These are phyloP conservation scores for Mariannaea elegans DNA, from an alignment of 2,329 filamentous ascomycete genomes.

Conservation along the genomic window DNA sequence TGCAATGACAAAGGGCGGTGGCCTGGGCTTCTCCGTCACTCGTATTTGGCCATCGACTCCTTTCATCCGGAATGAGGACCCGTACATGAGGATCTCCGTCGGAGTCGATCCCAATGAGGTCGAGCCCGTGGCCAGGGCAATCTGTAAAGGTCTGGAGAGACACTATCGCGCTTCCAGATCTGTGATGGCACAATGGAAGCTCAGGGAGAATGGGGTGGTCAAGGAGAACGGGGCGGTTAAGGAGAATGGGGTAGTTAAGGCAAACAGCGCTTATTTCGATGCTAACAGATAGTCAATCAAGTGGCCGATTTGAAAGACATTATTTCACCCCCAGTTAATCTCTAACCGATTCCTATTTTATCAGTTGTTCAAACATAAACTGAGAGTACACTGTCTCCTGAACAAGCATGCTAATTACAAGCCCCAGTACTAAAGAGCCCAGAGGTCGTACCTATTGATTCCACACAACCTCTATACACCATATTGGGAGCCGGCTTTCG, in stretches of 20 bases:
- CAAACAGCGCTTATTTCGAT: no score
- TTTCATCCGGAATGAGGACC: slow-evolving; percentile 28
- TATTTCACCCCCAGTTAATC: no score
- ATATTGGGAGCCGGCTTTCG: no score
- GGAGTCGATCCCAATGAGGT: slow-evolving; percentile 29
- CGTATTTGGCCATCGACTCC: slow-evolving; percentile 30
- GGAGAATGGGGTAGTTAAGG: not conserved
- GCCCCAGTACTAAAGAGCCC: no score
- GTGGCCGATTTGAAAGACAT: no score
- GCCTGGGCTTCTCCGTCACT: slow-evolving; percentile 29
- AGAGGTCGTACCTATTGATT: no score
- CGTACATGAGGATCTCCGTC: slow-evolving; percentile 30
- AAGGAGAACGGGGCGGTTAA: not conserved
- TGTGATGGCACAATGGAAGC: slow-evolving; percentile 26
- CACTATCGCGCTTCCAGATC: slow-evolving; percentile 23
- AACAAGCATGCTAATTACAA: no score
- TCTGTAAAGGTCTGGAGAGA: slow-evolving; percentile 27
- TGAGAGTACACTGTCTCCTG: no score
- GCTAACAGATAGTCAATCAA: no score
- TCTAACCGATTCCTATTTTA: no score
- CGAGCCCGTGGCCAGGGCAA: slow-evolving; percentile 28
- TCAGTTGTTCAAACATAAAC: no score
- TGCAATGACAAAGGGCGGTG: slow-evolving; percentile 31
- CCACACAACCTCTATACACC: no score
- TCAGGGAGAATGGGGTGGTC: slow-evolving; percentile 17